Evolutionary conservation across 2,329 filamentous ascomycete species (phyloP).

Genomic region (Ascochyta pisi): DNA sequence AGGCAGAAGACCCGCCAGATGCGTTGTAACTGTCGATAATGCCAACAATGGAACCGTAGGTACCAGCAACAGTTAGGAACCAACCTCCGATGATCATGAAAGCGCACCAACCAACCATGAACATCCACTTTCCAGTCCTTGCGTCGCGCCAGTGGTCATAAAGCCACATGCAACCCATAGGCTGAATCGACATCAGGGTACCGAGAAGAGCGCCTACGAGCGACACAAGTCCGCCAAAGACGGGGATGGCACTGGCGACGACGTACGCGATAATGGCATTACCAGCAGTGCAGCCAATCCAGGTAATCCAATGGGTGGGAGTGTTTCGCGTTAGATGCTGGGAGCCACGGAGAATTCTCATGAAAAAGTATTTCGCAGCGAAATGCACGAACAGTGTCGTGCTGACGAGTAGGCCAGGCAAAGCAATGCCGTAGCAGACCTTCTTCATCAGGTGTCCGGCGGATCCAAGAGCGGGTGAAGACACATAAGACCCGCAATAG

Average conservation of each 20-base stretch:
- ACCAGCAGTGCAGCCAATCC: conserved; percentile 31
- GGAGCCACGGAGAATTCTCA: conserved; percentile 73
- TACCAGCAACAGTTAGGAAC: conserved; percentile 35
- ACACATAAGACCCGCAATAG: conserved; percentile 67
- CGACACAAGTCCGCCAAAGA: conserved; percentile 36
- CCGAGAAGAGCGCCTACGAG: conserved; percentile 37
- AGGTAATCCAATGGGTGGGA: conserved; percentile 34
- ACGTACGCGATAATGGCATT: conserved; percentile 30
- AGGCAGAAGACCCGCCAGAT: conserved; percentile 31
- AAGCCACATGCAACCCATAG: conserved; percentile 40
- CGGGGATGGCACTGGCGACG: conserved; percentile 36
- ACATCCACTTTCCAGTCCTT: conserved; percentile 25
- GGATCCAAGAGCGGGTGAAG: conserved; percentile 71
- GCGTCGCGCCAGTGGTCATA: conserved; percentile 34
- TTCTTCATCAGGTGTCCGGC: conserved; percentile 64
- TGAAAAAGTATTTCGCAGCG: conserved; percentile 56
- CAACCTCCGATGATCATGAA: conserved; percentile 33
- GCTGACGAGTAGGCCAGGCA: conserved; percentile 54
- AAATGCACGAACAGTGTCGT: conserved; percentile 34
- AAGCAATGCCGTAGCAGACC: conserved; percentile 71
- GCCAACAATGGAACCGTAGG: conserved; percentile 35
- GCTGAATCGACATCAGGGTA: conserved; percentile 37
- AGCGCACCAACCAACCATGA: conserved; percentile 31
- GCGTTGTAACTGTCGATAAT: conserved; percentile 37
- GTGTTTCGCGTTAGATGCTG: conserved; percentile 60